Evolutionary conservation across 495 filamentous ascomycete species (phyloP), one percentile per base, ranked within the genome.

Genomic region (Talaromyces trachyspermus): DNA sequence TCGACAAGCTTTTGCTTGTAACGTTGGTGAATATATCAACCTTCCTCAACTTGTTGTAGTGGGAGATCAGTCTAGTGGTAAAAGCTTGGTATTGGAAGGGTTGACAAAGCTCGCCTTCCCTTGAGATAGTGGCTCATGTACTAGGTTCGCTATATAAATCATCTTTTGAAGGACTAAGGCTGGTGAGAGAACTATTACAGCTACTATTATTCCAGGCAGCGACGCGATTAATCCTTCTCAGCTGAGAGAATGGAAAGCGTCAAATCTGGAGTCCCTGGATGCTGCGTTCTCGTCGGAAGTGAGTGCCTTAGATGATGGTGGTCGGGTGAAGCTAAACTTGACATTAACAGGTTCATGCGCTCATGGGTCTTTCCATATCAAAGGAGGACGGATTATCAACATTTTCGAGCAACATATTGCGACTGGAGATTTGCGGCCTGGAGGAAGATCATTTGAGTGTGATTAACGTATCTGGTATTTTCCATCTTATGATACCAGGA

Each of bases 401-500:
- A 19, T 25, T 46, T 0, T 83, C 85, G 49, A 70, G 77, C 0
- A 80, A 87, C 49, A 66, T 86, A 2, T 66, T 88, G 1, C 74
- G 75, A 39, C 62, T 89, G 27, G 77, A 83, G 44, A 78, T 88
- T 3, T 61, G 55, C 1, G 78, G 77, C 0, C 84, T 83, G 0
- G 60, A 68, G 20, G 54, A 75, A n/a, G 77, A 77, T 0, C 76
- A 85, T 11, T 59, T 88, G 5, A 83, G 75, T 0, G 52, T 86
- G 0, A 79, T 88, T 3, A 82, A 86, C 49, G 67, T 86, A 9
- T 82, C 84, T 0, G 80, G 81, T 0, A 61, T 86, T 3, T 79
- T 75, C 45, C 65, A 71, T 18, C 58, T 70, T 0, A 61, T 51
- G 0, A 24, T 12, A 0, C 17, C 53, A 19, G 64, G 63, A 0